phyloP scores from a whole-genome alignment of 78 protist genomes.

The Anaeramoeba flamelloides region DNA sequence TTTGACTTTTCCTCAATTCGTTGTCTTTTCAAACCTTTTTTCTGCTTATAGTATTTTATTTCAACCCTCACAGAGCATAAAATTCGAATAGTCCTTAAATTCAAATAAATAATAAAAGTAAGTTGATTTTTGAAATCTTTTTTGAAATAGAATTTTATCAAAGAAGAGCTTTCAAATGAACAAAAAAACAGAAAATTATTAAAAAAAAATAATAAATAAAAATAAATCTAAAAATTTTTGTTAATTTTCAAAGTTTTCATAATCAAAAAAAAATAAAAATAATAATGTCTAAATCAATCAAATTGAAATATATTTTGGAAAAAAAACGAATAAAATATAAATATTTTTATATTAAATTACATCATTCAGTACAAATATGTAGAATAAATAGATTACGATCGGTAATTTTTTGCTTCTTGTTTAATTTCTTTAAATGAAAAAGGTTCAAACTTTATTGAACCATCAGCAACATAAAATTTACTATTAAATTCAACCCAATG shows the following conservation, averaged over 20 bases:
- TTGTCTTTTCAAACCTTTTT: too few species aligned
- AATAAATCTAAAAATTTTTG: too few species aligned
- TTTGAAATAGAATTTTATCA: too few species aligned
- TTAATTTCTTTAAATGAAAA: not conserved
- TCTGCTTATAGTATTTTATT: too few species aligned
- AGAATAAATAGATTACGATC: not conserved
- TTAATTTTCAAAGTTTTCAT: not conserved
- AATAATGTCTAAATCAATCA: not conserved
- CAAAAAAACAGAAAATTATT: too few species aligned
- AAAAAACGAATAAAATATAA: not conserved
- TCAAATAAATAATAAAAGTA: too few species aligned
- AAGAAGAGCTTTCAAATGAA: too few species aligned
- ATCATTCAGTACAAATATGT: not conserved
- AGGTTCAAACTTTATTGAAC: not conserved
- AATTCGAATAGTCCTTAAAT: too few species aligned
- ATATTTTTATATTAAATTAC: not conserved
- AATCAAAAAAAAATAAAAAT: not conserved
- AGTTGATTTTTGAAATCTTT: too few species aligned
- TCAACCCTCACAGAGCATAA: too few species aligned
- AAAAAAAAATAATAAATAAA: too few species aligned
- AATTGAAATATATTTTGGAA: not conserved
- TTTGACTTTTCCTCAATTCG: too few species aligned
- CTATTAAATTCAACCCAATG: conserved; percentile 71
- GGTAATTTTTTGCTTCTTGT: not conserved
- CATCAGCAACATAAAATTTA: not conserved